Evolutionary conservation across 2,329 filamentous ascomycete genomes (phyloP), one percentile per base, ranked within the genome.

Genomic region (Colletotrichum tropicicola): DNA sequence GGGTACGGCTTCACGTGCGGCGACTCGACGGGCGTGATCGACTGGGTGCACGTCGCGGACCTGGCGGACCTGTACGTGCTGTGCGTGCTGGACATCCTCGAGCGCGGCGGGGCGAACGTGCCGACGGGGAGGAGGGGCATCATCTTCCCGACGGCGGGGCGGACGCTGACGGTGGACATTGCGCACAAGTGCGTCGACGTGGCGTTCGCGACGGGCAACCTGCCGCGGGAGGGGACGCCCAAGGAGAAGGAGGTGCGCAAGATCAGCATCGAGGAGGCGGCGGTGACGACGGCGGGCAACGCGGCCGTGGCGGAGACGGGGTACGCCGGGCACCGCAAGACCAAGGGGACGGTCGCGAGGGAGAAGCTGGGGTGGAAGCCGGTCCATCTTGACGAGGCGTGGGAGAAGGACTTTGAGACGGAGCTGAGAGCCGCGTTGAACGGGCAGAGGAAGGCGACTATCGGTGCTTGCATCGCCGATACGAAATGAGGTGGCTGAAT

Each of bases 61-160:
- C 66, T 70, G 15, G 69, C 69, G 15, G 68, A 61, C n/a, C 43
- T 69, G 4, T 70, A 68, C 48, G 56, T 69, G 10, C 59, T 65
- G 4, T 58, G 59, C 39, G 30, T 68, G 17, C 43, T 49, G 9
- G 41, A 60, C 21, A 43, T 70, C 8, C 15, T 69, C 13, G 51
- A 56, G n/a, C 35, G 43, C 15, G 6, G 1, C 3, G 68, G 59
- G 2, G 51, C 2, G 1, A 58, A 63, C 19, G n/a, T 63, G 2
- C 63, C 63, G 4, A 35, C 47, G 5, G 63, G 59, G 10, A 32
- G 23, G 37, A 45, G 13, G 2, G 63, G 63, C 2, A 63, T 66
- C 13, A 32, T 66, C 3, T 67, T 67, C 52, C 67, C 65, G 5
- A 59, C 48, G 3, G 55, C 35, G 10, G 67, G 64, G 5, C 49